Evolutionary conservation across 768 basidiomycete species (phyloP), one percentile per base, ranked within the genome.

Genomic region (Lactifluus rugatus): DNA sequence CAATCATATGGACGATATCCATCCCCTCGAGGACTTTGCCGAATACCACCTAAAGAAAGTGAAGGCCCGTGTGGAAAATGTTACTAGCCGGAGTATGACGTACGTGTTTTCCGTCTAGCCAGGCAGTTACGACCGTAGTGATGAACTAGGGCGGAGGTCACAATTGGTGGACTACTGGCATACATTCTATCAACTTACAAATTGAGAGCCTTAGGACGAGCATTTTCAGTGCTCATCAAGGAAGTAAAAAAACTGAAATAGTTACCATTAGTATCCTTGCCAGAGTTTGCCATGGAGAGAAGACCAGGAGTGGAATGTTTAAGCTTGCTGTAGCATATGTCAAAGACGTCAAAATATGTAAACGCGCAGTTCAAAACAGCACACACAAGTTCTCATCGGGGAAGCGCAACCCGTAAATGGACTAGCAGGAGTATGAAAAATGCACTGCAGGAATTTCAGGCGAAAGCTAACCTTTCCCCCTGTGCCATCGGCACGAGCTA

Each of bases 211-310:
- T 89, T 58, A 9, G 25, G 58, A 56, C 19, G 55, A 26, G 7
- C 10, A 36, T 17, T 46, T 37, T 60, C 49, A 57, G 65, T 45
- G 66, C 19, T 36, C 42, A 39, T 42, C 28, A 57, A 41, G 3
- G 58, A 21, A 32, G 42, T 5, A 34, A 34, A n/a, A 53, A 34
- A 44, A 49, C 13, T 9, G 6, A 46, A 51, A 10, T 6, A 62
- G 74, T 57, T 68, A 88, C 89, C 94, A 66, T 97, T 97, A 34
- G 94, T 96, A 70, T 94, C 88, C 71, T 84, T 86, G 68, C 85
- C 86, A 55, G 92, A 83, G 67, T 96, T 97, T 49, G 94, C 94
- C 94, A 97, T 96, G 2, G 92, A 93, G 58, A 95, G 81, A 56
- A 80, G 78, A 62, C 94, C 94, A 50, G 89, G 82, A 37, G 82